These are phyloP conservation scores for Backusella westeae DNA, from an alignment of 192 early-diverging fungal species.

Conservation along the genomic window DNA sequence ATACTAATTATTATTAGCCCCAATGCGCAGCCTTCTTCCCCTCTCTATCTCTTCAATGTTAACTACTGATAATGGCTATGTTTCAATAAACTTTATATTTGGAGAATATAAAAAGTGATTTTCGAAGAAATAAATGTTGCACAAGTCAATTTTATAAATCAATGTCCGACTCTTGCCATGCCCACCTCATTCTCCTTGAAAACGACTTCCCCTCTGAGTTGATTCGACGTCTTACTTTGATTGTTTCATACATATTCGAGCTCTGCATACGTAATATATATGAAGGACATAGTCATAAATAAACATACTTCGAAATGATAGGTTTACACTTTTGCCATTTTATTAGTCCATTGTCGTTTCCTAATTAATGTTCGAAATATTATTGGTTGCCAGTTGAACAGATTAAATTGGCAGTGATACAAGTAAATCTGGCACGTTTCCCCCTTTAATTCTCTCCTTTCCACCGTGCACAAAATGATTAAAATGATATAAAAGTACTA, in stretches of 20 bases:
- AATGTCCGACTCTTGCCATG: not conserved
- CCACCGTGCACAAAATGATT: not conserved
- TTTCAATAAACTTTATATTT: not conserved
- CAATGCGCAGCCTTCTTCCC: no score
- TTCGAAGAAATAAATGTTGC: not conserved
- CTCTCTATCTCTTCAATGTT: not conserved
- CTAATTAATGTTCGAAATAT: not conserved
- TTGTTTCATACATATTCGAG: not conserved
- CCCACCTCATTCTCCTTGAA: not conserved
- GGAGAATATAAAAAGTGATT: not conserved
- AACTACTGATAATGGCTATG: not conserved
- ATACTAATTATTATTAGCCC: not conserved
- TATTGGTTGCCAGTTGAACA: not conserved
- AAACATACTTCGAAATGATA: no score
- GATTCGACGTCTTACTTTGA: not conserved
- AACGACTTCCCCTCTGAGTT: not conserved
- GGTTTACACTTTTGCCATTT: not conserved
- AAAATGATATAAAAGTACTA: constrained; percentile 7
- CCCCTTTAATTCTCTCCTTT: not conserved
- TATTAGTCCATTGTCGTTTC: not conserved
- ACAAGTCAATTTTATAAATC: constrained; percentile 7
- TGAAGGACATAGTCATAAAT: not conserved
- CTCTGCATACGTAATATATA: not conserved
- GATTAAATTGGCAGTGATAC: constrained; percentile 4
- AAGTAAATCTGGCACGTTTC: not conserved